Evolutionary conservation across 768 basidiomycete species (phyloP), one percentile per base, ranked within the genome.

Genomic region (Boletales sp.): DNA sequence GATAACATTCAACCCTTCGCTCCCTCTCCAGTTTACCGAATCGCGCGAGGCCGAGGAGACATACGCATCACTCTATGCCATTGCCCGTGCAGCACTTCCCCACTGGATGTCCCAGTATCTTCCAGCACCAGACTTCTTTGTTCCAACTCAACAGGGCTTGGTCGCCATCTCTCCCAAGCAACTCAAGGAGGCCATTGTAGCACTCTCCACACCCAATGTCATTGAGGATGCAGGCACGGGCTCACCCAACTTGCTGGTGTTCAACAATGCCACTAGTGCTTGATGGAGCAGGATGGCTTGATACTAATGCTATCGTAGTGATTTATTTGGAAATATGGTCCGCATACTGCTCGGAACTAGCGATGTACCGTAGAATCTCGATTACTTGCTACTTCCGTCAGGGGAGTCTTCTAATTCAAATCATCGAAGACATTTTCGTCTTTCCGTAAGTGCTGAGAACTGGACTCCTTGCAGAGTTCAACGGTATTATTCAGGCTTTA

Each of bases 121-220:
- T 50, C 86, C 83, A 14, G 66, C 74, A 13, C 79, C 82, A 5
- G 59, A 66, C 41, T 57, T 84, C 50, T 62, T 82, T 31, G 61
- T 66, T 12, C 61, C 73, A 4, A 73, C 74, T 0, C 75, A 82
- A 17, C 58, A 74, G 7, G 62, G 61, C n/a, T 67, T 67, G 12
- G 57, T 65, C 60, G 66, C 66, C 37, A 59, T 95, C 18, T 79
- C 81, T 5, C 88, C 94, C 7, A 61, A 68, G 31, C 81, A 87
- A 67, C 72, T 98, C 54, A 96, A 91, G 84, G 71, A 77, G 51
- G 87, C 87, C 7, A 56, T 98, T 30, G 36, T 89, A 30, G 70
- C 66, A 2, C 74, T 97, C 5, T 69, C 86, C 12, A 85, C 75
- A 48, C 59, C 63, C 41, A 79, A 69, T 44, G 38, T 77, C 15